Evolutionary conservation across 2,329 filamentous ascomycete species (phyloP).

Genomic region (Gremmenia infestans): DNA sequence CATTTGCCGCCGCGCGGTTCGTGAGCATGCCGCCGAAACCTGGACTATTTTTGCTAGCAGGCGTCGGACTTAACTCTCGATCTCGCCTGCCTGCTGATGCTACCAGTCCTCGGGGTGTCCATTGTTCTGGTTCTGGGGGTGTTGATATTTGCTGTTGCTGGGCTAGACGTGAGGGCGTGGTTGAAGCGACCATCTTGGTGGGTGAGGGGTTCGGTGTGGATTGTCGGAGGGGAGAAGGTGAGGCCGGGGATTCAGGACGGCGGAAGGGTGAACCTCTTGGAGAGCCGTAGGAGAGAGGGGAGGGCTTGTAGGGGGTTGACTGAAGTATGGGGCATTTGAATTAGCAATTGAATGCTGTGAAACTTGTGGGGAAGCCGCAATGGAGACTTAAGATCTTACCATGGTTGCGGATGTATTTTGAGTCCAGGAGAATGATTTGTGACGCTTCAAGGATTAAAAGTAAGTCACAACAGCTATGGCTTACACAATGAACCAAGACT

Average conservation of each 20-base stretch:
- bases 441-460: not conserved
- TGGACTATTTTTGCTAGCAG: constrained; percentile 20
- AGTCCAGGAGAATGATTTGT: not conserved
- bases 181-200: constrained; percentile 39
- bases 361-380: constrained; percentile 18
- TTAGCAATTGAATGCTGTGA: not conserved
- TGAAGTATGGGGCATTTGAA: constrained; percentile 12
- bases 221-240: constrained; percentile 59
- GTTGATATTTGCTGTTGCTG: constrained; percentile 37
- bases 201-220: constrained; percentile 58
- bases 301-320: constrained; percentile 59
- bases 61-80: constrained; percentile 29
- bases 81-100: constrained; percentile 29
- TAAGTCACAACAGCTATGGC: not conserved
- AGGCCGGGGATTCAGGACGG: constrained; percentile 56
- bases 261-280: constrained; percentile 64
- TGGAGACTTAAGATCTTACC: constrained; percentile 6
- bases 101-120: constrained; percentile 31
- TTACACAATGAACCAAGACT: too few relatives aligned
- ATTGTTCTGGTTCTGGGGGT: constrained; percentile 28
- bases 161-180: constrained; percentile 40
- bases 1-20: constrained; percentile 16
- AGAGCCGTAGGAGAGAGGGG: constrained; percentile 66
- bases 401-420: constrained; percentile 3
- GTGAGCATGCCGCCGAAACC: constrained; percentile 27